phyloP scores from a whole-genome alignment of 441 rosid species.

The Mallotus repandus region DNA sequence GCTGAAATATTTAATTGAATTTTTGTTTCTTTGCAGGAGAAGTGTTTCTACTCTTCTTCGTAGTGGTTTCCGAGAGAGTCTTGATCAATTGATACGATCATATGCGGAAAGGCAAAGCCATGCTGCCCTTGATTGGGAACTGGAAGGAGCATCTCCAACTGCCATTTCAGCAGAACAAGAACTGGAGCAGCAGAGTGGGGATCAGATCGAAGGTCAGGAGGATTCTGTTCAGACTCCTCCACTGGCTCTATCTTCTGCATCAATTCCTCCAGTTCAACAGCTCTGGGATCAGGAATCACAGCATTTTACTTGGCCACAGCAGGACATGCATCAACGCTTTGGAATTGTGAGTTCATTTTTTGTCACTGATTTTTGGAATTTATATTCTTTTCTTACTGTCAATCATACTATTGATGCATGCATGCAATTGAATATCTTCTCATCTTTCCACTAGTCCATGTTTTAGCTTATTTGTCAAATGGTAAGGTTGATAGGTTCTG shows the following conservation, averaged over 20 bases:
- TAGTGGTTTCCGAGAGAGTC: slow-evolving; percentile 87
- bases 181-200: slow-evolving; percentile 50
- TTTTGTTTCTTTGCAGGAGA: slow-evolving; percentile 58
- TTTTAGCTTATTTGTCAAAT: slow-evolving; percentile 13
- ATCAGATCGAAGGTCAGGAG: slow-evolving; percentile 46
- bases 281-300: slow-evolving; percentile 64
- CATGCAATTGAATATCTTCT: background rate
- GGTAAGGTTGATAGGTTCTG: background rate
- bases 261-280: slow-evolving; percentile 46
- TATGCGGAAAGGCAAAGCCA: slow-evolving; percentile 84
- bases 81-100: slow-evolving; percentile 79
- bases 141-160: slow-evolving; percentile 49
- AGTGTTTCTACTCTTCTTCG: slow-evolving; percentile 89
- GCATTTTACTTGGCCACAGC: slow-evolving; percentile 57
- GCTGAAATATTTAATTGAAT: slow-evolving; percentile 17
- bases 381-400: background rate
- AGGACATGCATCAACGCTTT: slow-evolving; percentile 58
- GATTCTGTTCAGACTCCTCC: slow-evolving; percentile 41
- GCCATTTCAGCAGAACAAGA: slow-evolving; percentile 45
- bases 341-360: slow-evolving; percentile 58
- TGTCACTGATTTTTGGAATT: slow-evolving; percentile 1
- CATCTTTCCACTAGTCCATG: background rate
- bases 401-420: background rate
- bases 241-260: slow-evolving; percentile 47
- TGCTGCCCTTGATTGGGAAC: slow-evolving; percentile 61